phyloP scores from a whole-genome alignment of 2,329 filamentous ascomycete species.

The Cytospora paraplurivora region DNA sequence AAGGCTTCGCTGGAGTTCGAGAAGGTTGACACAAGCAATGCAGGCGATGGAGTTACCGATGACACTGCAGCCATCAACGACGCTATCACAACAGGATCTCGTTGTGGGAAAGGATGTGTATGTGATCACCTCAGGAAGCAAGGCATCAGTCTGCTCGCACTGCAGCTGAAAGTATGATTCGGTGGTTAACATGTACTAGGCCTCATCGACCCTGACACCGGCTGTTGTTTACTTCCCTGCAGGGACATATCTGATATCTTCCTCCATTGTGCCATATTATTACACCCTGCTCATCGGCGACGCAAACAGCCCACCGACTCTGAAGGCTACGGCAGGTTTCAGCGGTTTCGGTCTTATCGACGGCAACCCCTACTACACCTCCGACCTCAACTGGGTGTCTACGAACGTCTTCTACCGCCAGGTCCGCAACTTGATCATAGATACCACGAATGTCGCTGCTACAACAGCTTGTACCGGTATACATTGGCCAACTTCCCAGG shows the following conservation, averaged over 20 bases:
- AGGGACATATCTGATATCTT: conserved; percentile 69
- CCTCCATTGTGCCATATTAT: conserved; percentile 73
- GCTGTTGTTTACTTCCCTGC: conserved; percentile 48
- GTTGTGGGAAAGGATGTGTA: conserved; percentile 47
- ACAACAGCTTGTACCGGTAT: conserved; percentile 55
- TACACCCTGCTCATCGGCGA: conserved; percentile 80
- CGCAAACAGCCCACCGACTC: conserved; percentile 57
- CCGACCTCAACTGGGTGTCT: conserved; percentile 51
- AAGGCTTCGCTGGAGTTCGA: not conserved
- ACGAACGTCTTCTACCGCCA: conserved; percentile 64
- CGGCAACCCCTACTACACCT: conserved; percentile 49
- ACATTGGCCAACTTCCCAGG: conserved; percentile 72
- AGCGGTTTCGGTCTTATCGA: conserved; percentile 51
- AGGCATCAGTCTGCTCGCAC: not conserved
- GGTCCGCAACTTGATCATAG: conserved; percentile 60
- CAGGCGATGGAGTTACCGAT: conserved; percentile 48
- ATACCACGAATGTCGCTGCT: conserved; percentile 56
- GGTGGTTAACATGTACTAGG: conserved; percentile 34
- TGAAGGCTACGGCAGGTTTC: conserved; percentile 58
- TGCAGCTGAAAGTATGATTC: too few relatives aligned
- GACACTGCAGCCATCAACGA: conserved; percentile 50
- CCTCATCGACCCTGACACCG: conserved; percentile 44
- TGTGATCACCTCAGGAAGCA: conserved; percentile 28
- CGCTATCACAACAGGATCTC: conserved; percentile 45
- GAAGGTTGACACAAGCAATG: conserved; percentile 7